phyloP scores from a whole-genome alignment of 176 grass and related monocot species.

The Tillandsia leiboldiana region DNA sequence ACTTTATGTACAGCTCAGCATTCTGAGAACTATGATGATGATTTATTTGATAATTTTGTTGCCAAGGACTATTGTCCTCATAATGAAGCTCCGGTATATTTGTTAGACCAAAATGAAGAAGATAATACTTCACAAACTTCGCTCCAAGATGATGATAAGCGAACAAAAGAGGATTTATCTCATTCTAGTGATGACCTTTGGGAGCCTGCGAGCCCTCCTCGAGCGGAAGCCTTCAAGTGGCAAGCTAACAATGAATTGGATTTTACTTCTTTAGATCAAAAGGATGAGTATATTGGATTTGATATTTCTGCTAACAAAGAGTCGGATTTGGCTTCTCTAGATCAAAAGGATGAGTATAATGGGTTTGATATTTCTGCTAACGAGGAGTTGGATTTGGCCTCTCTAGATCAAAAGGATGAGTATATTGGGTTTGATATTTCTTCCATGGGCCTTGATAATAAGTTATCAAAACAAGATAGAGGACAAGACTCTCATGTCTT shows the following conservation, averaged over 20 bases:
- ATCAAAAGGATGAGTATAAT: conserved; percentile 26
- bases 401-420: conserved; percentile 9
- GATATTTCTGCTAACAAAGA: not conserved
- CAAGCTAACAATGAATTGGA: conserved; percentile 45
- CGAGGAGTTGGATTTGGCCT: not conserved
- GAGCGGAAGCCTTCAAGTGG: conserved; percentile 38
- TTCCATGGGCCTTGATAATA: conserved; percentile 1
- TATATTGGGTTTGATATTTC: conserved; percentile 36
- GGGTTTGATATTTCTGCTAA: conserved; percentile 25
- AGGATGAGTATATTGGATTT: not conserved
- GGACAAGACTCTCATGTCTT: conserved; percentile 22
- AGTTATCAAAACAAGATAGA: conserved; percentile 17
- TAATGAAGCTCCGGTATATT: conserved; percentile 16
- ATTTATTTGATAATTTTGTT: conserved; percentile 35
- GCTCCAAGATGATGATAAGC: conserved; percentile 22
- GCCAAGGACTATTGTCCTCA: conserved; percentile 12
- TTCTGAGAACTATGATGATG: conserved; percentile 22
- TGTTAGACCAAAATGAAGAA: conserved; percentile 27
- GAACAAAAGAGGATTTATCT: conserved; percentile 23
- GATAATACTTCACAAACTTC: conserved; percentile 42
- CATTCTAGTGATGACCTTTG: conserved; percentile 42
- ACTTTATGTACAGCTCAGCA: conserved; percentile 21
- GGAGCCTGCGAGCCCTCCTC: conserved; percentile 52
- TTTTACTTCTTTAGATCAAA: conserved; percentile 20
- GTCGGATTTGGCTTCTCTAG: not conserved